These are phyloP conservation scores for Penicillium daleae DNA, from an alignment of 495 filamentous ascomycete species.

Conservation along the genomic window DNA sequence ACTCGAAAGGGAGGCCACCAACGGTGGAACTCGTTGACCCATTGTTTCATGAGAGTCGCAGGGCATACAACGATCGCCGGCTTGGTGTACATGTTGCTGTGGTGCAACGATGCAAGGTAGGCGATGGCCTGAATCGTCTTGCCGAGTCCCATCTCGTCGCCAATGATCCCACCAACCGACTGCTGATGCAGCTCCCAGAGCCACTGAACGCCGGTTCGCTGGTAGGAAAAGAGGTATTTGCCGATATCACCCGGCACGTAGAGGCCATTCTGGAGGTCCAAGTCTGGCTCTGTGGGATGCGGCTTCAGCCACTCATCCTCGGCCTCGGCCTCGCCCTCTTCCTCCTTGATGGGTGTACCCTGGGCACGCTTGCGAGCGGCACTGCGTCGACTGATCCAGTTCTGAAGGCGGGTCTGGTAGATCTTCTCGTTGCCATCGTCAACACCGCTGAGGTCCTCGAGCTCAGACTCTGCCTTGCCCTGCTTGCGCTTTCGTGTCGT, in stretches of 20 bases:
- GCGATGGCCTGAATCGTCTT: slow-evolving; percentile 96
- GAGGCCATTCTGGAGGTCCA: slow-evolving; percentile 72
- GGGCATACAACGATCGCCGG: slow-evolving; percentile 90
- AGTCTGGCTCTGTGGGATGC: slow-evolving; percentile 77
- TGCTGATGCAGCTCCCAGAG: slow-evolving; percentile 91
- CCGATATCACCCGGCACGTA: slow-evolving; percentile 89
- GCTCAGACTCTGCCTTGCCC: slow-evolving; percentile 46
- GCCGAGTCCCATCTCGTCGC: slow-evolving; percentile 97
- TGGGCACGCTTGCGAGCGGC: slow-evolving; percentile 60
- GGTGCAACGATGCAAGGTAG: slow-evolving; percentile 87
- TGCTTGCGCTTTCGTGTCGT: slow-evolving; percentile 46
- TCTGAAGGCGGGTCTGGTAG: slow-evolving; percentile 75
- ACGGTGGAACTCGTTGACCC: slow-evolving; percentile 96
- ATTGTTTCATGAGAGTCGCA: slow-evolving; percentile 92
- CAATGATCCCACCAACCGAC: slow-evolving; percentile 89
- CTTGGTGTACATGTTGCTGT: slow-evolving; percentile 80
- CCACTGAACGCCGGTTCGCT: slow-evolving; percentile 95
- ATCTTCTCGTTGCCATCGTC: slow-evolving; percentile 91
- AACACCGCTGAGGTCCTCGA: slow-evolving; percentile 72
- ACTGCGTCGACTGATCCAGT: slow-evolving; percentile 73
- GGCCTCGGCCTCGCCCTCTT: slow-evolving; percentile 27
- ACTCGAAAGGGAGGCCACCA: slow-evolving; percentile 98
- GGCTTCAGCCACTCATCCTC: slow-evolving; percentile 74
- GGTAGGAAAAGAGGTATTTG: slow-evolving; percentile 89
- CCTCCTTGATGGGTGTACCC: slow-evolving; percentile 24